A percentile compares a stretch with the other conserved stretches of the same genome.
phyloP scores from a whole-genome alignment of 805 yeast genomes.

The Wickerhamomyces ciferrii region DNA sequence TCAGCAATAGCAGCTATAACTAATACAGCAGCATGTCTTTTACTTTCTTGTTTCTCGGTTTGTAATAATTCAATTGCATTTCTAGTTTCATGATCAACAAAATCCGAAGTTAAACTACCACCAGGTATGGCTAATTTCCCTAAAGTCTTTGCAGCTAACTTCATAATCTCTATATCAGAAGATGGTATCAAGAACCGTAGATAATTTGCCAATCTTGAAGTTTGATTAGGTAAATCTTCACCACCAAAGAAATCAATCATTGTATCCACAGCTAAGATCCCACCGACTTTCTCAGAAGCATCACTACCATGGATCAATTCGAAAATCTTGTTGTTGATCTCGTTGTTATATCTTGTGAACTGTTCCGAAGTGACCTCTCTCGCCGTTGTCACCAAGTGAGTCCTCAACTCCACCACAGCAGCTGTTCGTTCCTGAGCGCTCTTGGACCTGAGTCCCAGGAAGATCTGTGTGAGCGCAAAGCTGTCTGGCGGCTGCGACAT shows the following conservation, averaged over 20 bases:
- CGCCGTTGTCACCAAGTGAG: constrained; percentile 64
- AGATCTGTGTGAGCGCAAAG: constrained; percentile 29
- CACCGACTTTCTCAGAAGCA: constrained; percentile 73
- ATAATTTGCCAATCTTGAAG: constrained; percentile 88
- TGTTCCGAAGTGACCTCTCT: constrained; percentile 82
- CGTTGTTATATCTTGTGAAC: constrained; percentile 74
- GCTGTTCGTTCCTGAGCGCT: constrained; percentile 27
- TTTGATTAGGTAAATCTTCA: constrained; percentile 82
- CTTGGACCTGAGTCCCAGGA: constrained; percentile 30
- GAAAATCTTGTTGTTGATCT: constrained; percentile 80
- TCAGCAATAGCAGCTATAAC: constrained; percentile 79
- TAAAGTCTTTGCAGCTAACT: constrained; percentile 77
- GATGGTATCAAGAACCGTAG: constrained; percentile 75
- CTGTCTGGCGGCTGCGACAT: constrained; percentile 14
- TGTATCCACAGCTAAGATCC: constrained; percentile 85
- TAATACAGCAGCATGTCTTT: constrained; percentile 88
- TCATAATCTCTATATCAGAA: constrained; percentile 79
- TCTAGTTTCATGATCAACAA: constrained; percentile 89
- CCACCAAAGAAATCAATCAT: constrained; percentile 81
- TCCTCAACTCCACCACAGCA: constrained; percentile 69
- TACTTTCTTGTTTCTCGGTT: constrained; percentile 76
- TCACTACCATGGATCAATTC: constrained; percentile 78
- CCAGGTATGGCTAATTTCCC: constrained; percentile 90
- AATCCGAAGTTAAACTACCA: constrained; percentile 83
- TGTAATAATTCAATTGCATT: constrained; percentile 88